Percentiles rank a stretch among this genome's conserved stretches.
phyloP scores from a whole-genome alignment of 306 rosid species.

The Prunus fruticosa region DNA sequence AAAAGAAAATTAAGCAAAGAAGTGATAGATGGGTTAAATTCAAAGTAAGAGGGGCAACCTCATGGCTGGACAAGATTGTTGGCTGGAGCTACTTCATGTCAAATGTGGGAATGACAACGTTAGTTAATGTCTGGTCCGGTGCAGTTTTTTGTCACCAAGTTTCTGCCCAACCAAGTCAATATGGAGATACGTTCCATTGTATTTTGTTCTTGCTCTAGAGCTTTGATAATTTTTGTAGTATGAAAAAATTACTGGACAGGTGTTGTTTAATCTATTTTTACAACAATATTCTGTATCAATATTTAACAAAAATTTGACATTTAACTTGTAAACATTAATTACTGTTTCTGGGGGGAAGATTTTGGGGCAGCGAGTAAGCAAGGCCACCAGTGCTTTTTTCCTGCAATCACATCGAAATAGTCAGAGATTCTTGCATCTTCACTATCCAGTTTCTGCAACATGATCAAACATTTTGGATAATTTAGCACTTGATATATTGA shows the following conservation, averaged over 20 bases:
- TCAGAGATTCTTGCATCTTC: too few relatives aligned
- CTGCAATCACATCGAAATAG: too few relatives aligned
- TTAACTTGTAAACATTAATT: too few relatives aligned
- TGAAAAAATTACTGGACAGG: too few relatives aligned
- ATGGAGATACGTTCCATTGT: constrained; percentile 47
- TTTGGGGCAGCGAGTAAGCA: constrained; percentile 44
- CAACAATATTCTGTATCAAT: too few relatives aligned
- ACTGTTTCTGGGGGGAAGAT: constrained; percentile 30
- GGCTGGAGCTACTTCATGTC: constrained; percentile 38
- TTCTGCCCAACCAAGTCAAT: constrained; percentile 16
- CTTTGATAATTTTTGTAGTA: constrained; percentile 23
- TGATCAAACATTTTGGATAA: too few relatives aligned
- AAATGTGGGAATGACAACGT: constrained; percentile 34
- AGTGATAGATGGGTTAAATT: neutral
- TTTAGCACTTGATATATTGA: neutral
- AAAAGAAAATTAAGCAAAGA: too few relatives aligned
- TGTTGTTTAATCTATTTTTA: too few relatives aligned
- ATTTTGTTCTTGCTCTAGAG: constrained; percentile 32
- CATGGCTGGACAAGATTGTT: constrained; percentile 44
- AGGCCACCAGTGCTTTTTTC: constrained; percentile 54
- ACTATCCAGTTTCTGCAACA: too few relatives aligned
- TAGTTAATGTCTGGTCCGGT: constrained; percentile 38
- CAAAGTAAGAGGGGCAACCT: constrained; percentile 6
- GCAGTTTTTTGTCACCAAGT: constrained; percentile 26
- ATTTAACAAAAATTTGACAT: too few relatives aligned